phyloP scores from a whole-genome alignment of 1,139 yeast genomes.

The Yamadazyma buinensis region DNA sequence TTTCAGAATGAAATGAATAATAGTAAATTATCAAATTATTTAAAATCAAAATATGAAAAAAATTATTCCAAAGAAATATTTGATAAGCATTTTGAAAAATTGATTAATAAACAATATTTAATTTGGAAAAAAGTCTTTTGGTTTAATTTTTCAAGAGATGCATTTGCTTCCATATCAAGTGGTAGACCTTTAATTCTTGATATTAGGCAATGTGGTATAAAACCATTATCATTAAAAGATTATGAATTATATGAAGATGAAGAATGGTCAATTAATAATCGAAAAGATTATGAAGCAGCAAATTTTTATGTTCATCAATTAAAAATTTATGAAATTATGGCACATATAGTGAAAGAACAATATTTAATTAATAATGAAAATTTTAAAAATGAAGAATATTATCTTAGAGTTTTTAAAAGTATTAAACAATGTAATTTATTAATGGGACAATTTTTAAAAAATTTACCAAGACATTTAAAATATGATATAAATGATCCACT shows the following conservation, averaged over 20 bases:
- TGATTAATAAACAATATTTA: conserved; percentile 38
- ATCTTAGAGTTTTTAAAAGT: conserved; percentile 41
- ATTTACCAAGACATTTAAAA: conserved; percentile 58
- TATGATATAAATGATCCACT: conserved; percentile 60
- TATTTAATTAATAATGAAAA: conserved; percentile 60
- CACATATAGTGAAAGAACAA: conserved; percentile 63
- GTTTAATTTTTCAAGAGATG: conserved; percentile 66
- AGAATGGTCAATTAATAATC: conserved; percentile 38
- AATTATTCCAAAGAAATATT: too few relatives aligned
- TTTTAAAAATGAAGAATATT: conserved; percentile 32
- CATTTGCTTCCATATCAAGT: conserved; percentile 61
- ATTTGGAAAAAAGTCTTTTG: conserved; percentile 73
- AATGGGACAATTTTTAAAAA: conserved; percentile 71
- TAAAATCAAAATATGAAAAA: neutral
- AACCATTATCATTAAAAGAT: conserved; percentile 62
- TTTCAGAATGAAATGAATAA: conserved; percentile 51
- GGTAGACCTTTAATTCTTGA: conserved; percentile 71
- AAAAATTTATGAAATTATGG: conserved; percentile 66
- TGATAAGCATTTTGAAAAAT: too few relatives aligned
- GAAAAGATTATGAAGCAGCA: conserved; percentile 38
- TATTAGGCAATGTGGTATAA: conserved; percentile 69
- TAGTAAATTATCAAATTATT: conserved; percentile 16
- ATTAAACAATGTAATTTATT: conserved; percentile 69
- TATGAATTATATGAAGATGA: conserved; percentile 53
- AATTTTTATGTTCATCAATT: conserved; percentile 57